Evolutionary conservation across 257 asterid species (phyloP), one percentile per base, ranked within the genome.

Genomic region (Voacanga thouarsii): DNA sequence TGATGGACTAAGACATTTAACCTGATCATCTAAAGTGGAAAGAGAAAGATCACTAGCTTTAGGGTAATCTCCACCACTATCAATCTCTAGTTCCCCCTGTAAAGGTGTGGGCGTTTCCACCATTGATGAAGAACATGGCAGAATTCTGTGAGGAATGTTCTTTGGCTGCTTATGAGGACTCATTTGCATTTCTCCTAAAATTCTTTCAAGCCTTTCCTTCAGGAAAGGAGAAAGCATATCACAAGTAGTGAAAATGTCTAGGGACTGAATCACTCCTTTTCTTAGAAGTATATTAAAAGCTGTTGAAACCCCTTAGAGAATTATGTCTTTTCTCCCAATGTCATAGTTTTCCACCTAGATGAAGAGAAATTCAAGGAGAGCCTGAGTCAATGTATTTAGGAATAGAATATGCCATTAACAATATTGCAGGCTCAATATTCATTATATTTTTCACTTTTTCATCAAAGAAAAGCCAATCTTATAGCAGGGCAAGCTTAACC

Each of bases 391-490:
- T 70, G 77, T 94, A 90, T 39, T 76, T 82, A 6, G 96, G 96
- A 37, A 94, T 64, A 28, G 96, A 94, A 78, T 88, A 82, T 28
- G 87, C 88, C 95, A 94, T 90, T 89, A 94, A 77, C 78, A 94
- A 75, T 63, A 90, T 78, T 1, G 92, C 91, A 26, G 97, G 98
- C 88, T 94, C 97, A 43, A 90, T 84, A 53, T 87, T 87, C 96
- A 90, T 92, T 71, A 93, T 75, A 81, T 81, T 82, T 83, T 91
- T 94, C 51, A 81, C 88, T 65, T 80, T 87, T 50, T 90, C 98
- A 82, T 88, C 89, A 82, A 89, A 91, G 88, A 90, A 91, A 75
- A 89, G 93, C 98, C 95, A 90, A 82, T 90, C 96, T 16, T 93
- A 91, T 75, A 93, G 83, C 87, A 93, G 85, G 0, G 90, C 95